These are phyloP conservation scores for Tolypocladium tundrense DNA, from an alignment of 2,329 filamentous ascomycete genomes.

Conservation along the genomic window DNA sequence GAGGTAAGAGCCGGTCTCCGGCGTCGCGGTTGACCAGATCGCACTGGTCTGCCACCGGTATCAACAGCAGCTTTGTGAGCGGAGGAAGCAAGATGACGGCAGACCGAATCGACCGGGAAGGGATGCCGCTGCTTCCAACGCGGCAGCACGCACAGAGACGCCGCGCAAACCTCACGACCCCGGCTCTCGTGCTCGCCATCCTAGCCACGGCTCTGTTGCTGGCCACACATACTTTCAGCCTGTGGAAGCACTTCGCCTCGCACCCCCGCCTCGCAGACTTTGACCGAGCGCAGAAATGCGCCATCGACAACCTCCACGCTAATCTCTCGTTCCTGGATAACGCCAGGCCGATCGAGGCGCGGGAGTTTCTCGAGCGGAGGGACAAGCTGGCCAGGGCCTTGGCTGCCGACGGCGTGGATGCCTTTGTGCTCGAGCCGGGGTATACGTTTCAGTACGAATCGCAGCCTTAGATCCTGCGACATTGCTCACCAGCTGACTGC, in stretches of 20 bases:
- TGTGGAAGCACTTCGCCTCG: background rate
- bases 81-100: background rate
- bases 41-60: no score
- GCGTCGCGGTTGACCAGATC: no score
- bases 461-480: background rate
- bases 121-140: background rate
- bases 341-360: slow-evolving; percentile 33
- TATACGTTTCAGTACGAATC: background rate
- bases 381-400: slow-evolving; percentile 47
- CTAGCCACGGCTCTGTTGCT: background rate
- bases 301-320: slow-evolving; percentile 38
- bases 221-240: background rate
- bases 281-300: slow-evolving; percentile 27
- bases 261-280: background rate
- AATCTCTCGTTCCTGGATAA: slow-evolving; percentile 40
- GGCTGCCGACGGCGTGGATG: slow-evolving; percentile 22
- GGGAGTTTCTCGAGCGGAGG: slow-evolving; percentile 44
- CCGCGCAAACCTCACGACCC: background rate
- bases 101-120: background rate
- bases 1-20: no score
- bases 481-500: background rate
- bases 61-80: background rate
- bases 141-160: background rate
- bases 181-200: background rate
- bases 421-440: slow-evolving; percentile 46